phyloP scores from a whole-genome alignment of 176 grass and related monocot genomes.

The Paspalum vaginatum region DNA sequence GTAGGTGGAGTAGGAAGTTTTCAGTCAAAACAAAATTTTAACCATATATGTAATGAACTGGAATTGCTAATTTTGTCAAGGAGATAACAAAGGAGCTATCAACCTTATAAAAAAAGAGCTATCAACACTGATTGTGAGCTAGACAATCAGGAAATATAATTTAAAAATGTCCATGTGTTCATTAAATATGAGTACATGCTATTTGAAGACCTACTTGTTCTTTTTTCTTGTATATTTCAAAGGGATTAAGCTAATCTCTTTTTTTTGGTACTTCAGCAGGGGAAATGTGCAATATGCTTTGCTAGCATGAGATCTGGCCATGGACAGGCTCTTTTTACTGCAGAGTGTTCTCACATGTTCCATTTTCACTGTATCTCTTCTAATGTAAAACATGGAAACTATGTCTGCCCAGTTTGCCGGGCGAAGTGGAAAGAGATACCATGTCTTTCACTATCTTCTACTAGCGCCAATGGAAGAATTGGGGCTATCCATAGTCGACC shows the following conservation, averaged over 20 bases:
- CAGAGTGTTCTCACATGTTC: slow-evolving; percentile 93
- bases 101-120: too few relatives aligned
- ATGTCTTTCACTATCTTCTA: slow-evolving; percentile 52
- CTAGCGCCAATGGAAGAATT: slow-evolving; percentile 51
- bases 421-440: slow-evolving; percentile 95
- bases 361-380: slow-evolving; percentile 95
- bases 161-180: not conserved
- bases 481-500: slow-evolving; percentile 39
- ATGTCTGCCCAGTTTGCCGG: slow-evolving; percentile 87
- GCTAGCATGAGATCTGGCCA: slow-evolving; percentile 76
- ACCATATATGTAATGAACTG: not conserved
- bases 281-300: slow-evolving; percentile 90
- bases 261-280: slow-evolving; percentile 52
- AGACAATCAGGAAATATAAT: slow-evolving; percentile 18
- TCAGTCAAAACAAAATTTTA: not conserved
- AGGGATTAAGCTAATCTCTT: slow-evolving; percentile 25
- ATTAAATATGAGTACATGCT: not conserved
- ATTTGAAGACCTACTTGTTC: not conserved
- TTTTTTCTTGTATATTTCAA: slow-evolving; percentile 5
- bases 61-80: not conserved
- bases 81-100: not conserved
- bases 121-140: too few relatives aligned
- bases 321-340: slow-evolving; percentile 89
- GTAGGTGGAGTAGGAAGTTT: not conserved
- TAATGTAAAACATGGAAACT: slow-evolving; percentile 90